Conservation (phyloP, 1,284 basidiomycete species). For the Heterobasidion irregulare region DNA sequence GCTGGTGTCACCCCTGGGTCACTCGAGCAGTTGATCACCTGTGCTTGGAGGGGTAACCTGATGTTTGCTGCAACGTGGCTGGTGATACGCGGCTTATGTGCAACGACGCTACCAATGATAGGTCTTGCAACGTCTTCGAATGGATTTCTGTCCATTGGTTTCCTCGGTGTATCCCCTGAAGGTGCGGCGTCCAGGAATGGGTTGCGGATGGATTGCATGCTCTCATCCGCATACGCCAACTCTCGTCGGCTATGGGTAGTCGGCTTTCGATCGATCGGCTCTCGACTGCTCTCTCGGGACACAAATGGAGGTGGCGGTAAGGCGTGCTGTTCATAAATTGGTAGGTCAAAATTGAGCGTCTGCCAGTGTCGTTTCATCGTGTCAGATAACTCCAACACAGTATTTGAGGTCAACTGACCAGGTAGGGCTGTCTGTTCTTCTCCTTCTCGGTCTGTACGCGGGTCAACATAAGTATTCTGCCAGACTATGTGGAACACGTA, state of each 20-base stretch:
- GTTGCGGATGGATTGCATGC: neutral
- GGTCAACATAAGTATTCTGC: neutral
- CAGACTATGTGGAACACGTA: neutral
- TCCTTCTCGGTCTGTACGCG: neutral
- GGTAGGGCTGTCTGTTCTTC: neutral
- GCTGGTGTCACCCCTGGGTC: neutral
- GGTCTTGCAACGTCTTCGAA: constrained; percentile 4
- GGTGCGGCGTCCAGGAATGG: constrained; percentile 5
- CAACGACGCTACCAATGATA: constrained; percentile 6
- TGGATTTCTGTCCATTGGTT: constrained; percentile 1
- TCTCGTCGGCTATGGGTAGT: neutral
- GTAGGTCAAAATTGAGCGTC: neutral
- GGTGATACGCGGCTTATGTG: constrained; percentile 8
- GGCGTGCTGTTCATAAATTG: neutral
- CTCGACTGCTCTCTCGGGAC: neutral
- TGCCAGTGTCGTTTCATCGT: neutral
- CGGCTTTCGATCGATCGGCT: neutral
- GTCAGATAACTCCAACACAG: neutral
- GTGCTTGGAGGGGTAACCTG: constrained; percentile 10
- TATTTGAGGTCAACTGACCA: neutral
- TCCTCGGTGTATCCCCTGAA: constrained; percentile 6
- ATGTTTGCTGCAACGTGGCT: constrained; percentile 9
- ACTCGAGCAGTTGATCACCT: constrained; percentile 6
- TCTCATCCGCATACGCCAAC: neutral
- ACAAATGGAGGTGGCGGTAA: neutral